A percentile compares a stretch with the other conserved stretches of the same genome.
phyloP scores from a whole-genome alignment of 495 filamentous ascomycete genomes.

The Alectoria sarmentosa region DNA sequence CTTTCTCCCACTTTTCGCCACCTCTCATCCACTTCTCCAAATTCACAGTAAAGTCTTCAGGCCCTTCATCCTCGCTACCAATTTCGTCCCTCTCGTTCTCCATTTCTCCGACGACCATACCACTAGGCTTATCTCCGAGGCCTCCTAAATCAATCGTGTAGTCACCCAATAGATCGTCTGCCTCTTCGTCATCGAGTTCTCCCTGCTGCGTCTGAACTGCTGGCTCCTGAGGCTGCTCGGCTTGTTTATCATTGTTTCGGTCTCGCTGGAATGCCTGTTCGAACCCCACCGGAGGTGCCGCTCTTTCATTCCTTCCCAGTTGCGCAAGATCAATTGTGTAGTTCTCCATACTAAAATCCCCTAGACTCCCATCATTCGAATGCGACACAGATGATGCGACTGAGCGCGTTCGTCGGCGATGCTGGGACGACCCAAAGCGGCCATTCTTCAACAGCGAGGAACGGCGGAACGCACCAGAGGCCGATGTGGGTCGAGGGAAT shows the following conservation, averaged over 20 bases:
- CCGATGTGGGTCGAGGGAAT: constrained; percentile 14
- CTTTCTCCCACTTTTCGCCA: constrained; percentile 29
- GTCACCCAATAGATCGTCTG: constrained; percentile 29
- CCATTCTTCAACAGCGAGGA: constrained; percentile 1
- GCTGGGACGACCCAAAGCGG: constrained; percentile 4
- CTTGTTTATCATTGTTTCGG: no score
- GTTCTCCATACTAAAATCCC: constrained; percentile 31
- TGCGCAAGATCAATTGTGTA: constrained; percentile 42
- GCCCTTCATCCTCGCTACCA: constrained; percentile 43
- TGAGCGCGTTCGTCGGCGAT: constrained; percentile 15
- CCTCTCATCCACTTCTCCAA: constrained; percentile 44
- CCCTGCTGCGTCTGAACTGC: neutral
- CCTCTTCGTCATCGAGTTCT: neutral
- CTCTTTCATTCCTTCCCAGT: constrained; percentile 26
- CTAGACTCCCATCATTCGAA: constrained; percentile 18
- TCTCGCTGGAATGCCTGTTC: constrained; percentile 9
- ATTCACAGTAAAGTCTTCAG: constrained; percentile 47
- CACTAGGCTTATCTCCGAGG: constrained; percentile 34
- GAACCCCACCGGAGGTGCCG: constrained; percentile 1
- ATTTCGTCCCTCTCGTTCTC: constrained; percentile 32
- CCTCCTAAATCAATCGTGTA: constrained; percentile 43
- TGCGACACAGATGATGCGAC: constrained; percentile 11
- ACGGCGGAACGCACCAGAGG: constrained; percentile 2
- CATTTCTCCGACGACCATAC: constrained; percentile 29
- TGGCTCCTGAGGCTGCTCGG: no score